Evolutionary conservation across 2,329 filamentous ascomycete genomes (phyloP), one percentile per base, ranked within the genome.

Genomic region (Pyricularia grisea): DNA sequence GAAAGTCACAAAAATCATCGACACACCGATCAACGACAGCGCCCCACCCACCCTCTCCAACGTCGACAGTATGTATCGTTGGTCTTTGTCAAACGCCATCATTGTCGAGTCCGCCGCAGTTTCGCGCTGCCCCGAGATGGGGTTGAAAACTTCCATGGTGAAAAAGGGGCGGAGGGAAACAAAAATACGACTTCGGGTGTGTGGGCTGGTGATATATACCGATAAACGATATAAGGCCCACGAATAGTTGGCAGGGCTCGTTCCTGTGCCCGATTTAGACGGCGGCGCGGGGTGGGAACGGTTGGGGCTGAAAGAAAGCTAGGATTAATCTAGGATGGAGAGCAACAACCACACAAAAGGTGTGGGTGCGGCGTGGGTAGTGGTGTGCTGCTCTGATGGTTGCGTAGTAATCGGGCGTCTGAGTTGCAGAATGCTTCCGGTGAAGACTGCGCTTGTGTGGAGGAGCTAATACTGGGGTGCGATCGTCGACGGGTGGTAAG

Each of bases 31-130:
- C 68, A 88, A 74, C 27, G 85, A 87, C 70, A 88, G 72, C 17
- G 81, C 81, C 11, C 85, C 85, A 36, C 86, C 86, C 64, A 82
- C 77, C 70, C 85, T 80, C 76, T 88, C 86, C 67, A 86, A 78
- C 64, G 79, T 74, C 25, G 83, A 79, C 64, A 87, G 79, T 10
- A 78, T 78, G 17, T 77, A 72, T 67, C 81, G 76, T 72, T 85
- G 78, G 4, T 76, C 70, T 9, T 71, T 65, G 0, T 75, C 74
- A n/a, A 84, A 68, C 28, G 67, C 67, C 67, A 31, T 60, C 17
- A 58, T 55, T 23, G 66, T 67, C 66, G 66, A 67, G 10, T 65
- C 63, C 4, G 25, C 58, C 58, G 58, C 58, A 61, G 58, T 25
- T 25, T 25, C n/a, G 25, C 58, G 58, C 58, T 61, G 58, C 58